These are phyloP conservation scores for Hypoxylon sp. DNA, from an alignment of 2,329 filamentous ascomycete genomes.

Conservation along the genomic window DNA sequence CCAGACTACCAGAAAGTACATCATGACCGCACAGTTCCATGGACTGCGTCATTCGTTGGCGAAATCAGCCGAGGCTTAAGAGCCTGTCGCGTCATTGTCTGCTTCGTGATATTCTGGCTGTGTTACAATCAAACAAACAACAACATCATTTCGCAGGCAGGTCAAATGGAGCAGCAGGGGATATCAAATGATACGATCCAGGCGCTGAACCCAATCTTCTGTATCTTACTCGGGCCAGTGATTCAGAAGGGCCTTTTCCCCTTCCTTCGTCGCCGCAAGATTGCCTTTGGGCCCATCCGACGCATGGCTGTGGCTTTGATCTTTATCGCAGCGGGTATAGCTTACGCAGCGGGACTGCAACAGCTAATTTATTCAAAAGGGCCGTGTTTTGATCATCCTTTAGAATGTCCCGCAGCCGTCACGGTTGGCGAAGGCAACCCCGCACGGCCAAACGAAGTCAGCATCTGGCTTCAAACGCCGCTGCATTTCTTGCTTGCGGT, in stretches of 20 bases:
- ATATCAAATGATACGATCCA: slow-evolving; percentile 57
- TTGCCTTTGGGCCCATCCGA: slow-evolving; percentile 59
- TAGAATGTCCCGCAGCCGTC: slow-evolving; percentile 44
- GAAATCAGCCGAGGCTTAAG: slow-evolving; percentile 27
- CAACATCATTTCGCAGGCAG: slow-evolving; percentile 64
- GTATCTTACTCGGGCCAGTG: slow-evolving; percentile 58
- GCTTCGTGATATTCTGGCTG: slow-evolving; percentile 64
- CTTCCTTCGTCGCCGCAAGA: slow-evolving; percentile 51
- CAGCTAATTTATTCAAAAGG: slow-evolving; percentile 57
- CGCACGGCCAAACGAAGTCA: slow-evolving; percentile 50
- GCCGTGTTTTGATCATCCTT: slow-evolving; percentile 53
- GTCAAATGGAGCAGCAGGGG: slow-evolving; percentile 57
- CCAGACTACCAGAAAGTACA: slow-evolving; percentile 19
- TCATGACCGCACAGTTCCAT: slow-evolving; percentile 13
- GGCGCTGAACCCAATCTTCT: slow-evolving; percentile 52
- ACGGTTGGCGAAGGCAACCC: too few relatives aligned
- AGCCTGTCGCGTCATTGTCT: slow-evolving; percentile 25
- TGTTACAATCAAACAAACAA: slow-evolving; percentile 65
- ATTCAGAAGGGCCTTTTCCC: slow-evolving; percentile 57
- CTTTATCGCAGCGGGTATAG: slow-evolving; percentile 54
- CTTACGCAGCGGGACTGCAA: slow-evolving; percentile 60
- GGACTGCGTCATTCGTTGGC: slow-evolving; percentile 27
- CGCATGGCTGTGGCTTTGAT: slow-evolving; percentile 55
- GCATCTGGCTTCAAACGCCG: slow-evolving; percentile 55
- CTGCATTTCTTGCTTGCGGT: slow-evolving; percentile 53